Conservation (phyloP, 805 yeast species). For the Candida vartiovaarae region DNA sequence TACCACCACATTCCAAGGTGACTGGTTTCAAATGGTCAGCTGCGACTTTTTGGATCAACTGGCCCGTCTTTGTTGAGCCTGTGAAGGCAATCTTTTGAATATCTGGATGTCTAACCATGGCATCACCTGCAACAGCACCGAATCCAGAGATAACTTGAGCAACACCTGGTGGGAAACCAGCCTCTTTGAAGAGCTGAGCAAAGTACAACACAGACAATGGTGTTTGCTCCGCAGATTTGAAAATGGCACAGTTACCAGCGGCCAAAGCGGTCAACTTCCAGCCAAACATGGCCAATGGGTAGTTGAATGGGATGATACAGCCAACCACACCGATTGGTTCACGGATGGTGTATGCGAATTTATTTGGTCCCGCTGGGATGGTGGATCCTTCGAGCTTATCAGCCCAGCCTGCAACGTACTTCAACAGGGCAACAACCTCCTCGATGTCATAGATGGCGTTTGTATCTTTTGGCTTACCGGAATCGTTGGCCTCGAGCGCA, state of each 20-base stretch:
- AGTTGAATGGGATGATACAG: conserved; percentile 47
- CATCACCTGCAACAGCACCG: conserved; percentile 39
- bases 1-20: conserved; percentile 48
- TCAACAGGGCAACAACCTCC: conserved; percentile 47
- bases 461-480: conserved; percentile 47
- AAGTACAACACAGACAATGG: conserved; percentile 40
- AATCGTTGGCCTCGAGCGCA: conserved; percentile 50
- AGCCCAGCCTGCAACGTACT: conserved; percentile 70
- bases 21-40: conserved; percentile 38
- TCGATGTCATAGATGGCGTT: conserved; percentile 55
- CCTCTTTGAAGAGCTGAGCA: conserved; percentile 35
- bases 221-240: conserved; percentile 44
- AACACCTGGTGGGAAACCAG: conserved; percentile 46
- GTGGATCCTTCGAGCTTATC: conserved; percentile 62
- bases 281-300: conserved; percentile 42
- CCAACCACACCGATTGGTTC: conserved; percentile 49
- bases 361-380: conserved; percentile 49
- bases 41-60: conserved; percentile 35
- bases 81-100: conserved; percentile 49
- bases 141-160: conserved; percentile 39
- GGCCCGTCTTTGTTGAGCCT: conserved; percentile 46
- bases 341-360: conserved; percentile 46
- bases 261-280: conserved; percentile 45
- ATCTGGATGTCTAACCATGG: conserved; percentile 36
- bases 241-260: conserved; percentile 40